A percentile compares a stretch with the other conserved stretches of the same genome.
Evolutionary conservation across 1,284 basidiomycete genomes (phyloP).

Genomic region (Ustilago crameri): DNA sequence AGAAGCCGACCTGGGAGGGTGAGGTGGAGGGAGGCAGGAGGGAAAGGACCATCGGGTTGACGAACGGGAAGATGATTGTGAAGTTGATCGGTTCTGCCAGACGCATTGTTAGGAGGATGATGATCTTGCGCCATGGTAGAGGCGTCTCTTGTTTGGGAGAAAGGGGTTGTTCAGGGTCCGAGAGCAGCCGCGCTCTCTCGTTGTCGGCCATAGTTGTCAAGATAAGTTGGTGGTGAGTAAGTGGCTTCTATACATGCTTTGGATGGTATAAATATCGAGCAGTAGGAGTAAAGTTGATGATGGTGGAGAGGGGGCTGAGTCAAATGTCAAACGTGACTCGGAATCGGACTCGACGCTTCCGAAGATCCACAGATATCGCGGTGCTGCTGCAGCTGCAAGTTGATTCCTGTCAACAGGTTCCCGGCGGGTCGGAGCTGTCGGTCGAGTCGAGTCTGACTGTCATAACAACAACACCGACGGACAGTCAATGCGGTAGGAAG

Average conservation of each 20-base stretch:
- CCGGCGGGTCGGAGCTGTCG: too few relatives aligned
- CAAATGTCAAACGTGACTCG: too few relatives aligned
- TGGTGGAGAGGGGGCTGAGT: not conserved
- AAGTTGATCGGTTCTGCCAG: slow-evolving; percentile 72
- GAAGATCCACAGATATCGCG: too few relatives aligned
- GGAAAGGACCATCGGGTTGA: slow-evolving; percentile 3
- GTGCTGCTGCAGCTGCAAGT: too few relatives aligned
- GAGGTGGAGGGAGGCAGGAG: not conserved
- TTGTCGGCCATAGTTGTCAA: slow-evolving; percentile 6
- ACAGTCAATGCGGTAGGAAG: too few relatives aligned
- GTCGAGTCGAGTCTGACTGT: too few relatives aligned
- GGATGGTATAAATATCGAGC: too few relatives aligned
- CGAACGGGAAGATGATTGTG: slow-evolving; percentile 70
- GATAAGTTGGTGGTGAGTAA: not conserved
- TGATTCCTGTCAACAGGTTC: too few relatives aligned
- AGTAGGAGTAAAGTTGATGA: not conserved
- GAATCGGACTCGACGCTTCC: too few relatives aligned
- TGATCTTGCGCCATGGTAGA: slow-evolving; percentile 73
- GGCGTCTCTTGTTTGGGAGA: slow-evolving; percentile 60
- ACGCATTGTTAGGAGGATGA: slow-evolving; percentile 70
- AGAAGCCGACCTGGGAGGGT: slow-evolving; percentile 68
- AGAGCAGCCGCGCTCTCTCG: slow-evolving; percentile 14
- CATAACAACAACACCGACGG: too few relatives aligned
- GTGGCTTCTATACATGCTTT: too few relatives aligned
- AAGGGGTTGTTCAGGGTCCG: too few relatives aligned